Base-by-base conservation (phyloP, 805 yeast genomes). In the Saturnispora besseyi region DNA sequence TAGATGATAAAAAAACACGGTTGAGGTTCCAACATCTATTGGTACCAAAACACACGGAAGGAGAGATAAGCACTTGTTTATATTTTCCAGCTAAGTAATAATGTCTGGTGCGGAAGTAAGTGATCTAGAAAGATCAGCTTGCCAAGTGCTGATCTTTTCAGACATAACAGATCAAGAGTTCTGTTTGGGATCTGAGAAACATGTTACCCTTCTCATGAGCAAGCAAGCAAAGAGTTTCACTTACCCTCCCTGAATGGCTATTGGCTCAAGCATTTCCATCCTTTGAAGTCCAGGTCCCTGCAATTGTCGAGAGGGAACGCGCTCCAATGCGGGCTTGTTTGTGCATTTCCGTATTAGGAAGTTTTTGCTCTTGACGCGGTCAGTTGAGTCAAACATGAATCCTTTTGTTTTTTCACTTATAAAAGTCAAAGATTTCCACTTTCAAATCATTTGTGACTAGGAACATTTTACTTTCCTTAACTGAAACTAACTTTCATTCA, bases 401-500 rank as follows among this genome's bases (percentile, higher is more conserved):
- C 21, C 26, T 7, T 4, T 29, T 30, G 26, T 13, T 18, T 37
- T 21, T 44, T 38, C 26, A n/a, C 28, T 36, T 36, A 36, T 36
- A 36, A 36, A 36, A 22, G 26, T 22, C 37, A 36, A 22, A 10
- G 0, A 18, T 32, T 12, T 33, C 26, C 36, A 24, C 46, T 31
- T 4, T 11, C 8, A 32, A 10, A 22, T 5, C 10, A 15, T 2
- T 13, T 9, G 11, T 43, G 15, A 11, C 12, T 12, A 11, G 7
- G 18, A 18, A 18, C 18, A 6, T 2, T 3, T 18, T n/a, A 28
- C 29, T 7, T 32, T 32, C 45, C 34, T 49, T 36, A 47, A n/a
- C 42, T 45, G 44, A 24, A 13, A 36, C 51, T 44, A 54, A 51
- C 55, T 54, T 36, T 45, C 37, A 52, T 58, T 57, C 65, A 55